Evolutionary conservation across 2,329 filamentous ascomycete species (phyloP).

Genomic region (Penicillium fuscoglaucum): DNA sequence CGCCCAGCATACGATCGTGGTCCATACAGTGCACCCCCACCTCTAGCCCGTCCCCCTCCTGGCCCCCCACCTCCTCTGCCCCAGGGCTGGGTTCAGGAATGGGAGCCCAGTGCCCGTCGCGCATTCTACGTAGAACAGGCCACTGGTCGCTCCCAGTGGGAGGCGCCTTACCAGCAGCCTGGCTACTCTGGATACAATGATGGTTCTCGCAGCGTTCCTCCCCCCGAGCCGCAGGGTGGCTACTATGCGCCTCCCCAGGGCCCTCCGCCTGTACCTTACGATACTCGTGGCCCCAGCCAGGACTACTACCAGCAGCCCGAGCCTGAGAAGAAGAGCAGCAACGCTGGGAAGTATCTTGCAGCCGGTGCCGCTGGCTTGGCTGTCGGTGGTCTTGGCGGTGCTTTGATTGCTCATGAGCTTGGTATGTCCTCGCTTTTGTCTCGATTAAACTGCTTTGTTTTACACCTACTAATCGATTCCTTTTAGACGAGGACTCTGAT

Average conservation of each 20-base stretch:
- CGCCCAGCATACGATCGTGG: slow-evolving; percentile 35
- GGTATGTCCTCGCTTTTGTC: slow-evolving; percentile 44
- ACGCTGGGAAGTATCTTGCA: slow-evolving; percentile 54
- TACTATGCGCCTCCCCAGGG: slow-evolving; percentile 25
- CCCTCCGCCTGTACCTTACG: slow-evolving; percentile 24
- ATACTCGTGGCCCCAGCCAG: slow-evolving; percentile 13
- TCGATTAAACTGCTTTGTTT: background rate
- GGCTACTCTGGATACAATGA: slow-evolving; percentile 26
- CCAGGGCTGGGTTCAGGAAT: slow-evolving; percentile 63
- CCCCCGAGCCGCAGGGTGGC: slow-evolving; percentile 23
- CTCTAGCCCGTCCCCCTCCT: slow-evolving; percentile 33
- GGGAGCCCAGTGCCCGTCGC: slow-evolving; percentile 60
- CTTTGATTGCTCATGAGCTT: slow-evolving; percentile 56
- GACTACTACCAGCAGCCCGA: slow-evolving; percentile 18
- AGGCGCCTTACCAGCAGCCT: slow-evolving; percentile 48
- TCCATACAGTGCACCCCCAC: slow-evolving; percentile 28
- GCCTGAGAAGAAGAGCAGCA: slow-evolving; percentile 45
- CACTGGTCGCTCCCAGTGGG: slow-evolving; percentile 65
- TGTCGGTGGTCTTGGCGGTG: slow-evolving; percentile 58
- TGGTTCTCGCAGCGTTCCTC: slow-evolving; percentile 28
- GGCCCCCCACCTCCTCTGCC: slow-evolving; percentile 55
- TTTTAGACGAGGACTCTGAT: slow-evolving; percentile 15
- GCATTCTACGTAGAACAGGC: slow-evolving; percentile 66
- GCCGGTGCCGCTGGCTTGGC: slow-evolving; percentile 61
- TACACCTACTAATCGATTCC: background rate